Conservation (phyloP, 1,139 yeast genomes). For the Debaryomyces fabryi region DNA sequence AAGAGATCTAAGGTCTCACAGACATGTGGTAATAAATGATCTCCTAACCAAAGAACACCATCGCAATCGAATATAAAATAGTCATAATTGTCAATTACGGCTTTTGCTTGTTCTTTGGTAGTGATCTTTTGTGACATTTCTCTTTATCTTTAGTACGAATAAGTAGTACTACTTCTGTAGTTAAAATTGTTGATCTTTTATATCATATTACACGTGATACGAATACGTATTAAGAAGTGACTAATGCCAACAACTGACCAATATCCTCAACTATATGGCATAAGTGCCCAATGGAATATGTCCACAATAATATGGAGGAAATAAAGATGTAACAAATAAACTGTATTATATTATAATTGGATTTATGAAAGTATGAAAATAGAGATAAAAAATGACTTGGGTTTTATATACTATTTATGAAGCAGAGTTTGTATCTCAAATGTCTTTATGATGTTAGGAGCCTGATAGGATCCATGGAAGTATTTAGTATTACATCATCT, state of each 20-base stretch:
- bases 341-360: slow-evolving; percentile 2
- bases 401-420: slow-evolving; percentile 6
- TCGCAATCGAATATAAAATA: slow-evolving; percentile 51
- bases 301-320: neutral
- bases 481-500: neutral
- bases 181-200: neutral
- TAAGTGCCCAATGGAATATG: no score
- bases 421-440: neutral
- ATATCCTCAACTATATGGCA: no score
- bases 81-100: slow-evolving; percentile 35
- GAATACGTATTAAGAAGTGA: neutral
- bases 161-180: neutral
- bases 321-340: neutral
- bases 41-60: slow-evolving; percentile 54
- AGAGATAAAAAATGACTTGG: slow-evolving; percentile 4
- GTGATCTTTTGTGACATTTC: slow-evolving; percentile 25
- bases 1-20: slow-evolving; percentile 42
- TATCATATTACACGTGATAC: neutral
- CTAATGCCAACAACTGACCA: neutral
- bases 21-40: slow-evolving; percentile 45
- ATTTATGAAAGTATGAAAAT: slow-evolving; percentile 2
- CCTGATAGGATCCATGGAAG: neutral
- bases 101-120: slow-evolving; percentile 23
- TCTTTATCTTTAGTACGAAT: neutral
- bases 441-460: neutral